Percentiles rank a stretch among this genome's conserved stretches.
phyloP scores from a whole-genome alignment of 1,284 basidiomycete genomes.

The Psilocybe mexicana region DNA sequence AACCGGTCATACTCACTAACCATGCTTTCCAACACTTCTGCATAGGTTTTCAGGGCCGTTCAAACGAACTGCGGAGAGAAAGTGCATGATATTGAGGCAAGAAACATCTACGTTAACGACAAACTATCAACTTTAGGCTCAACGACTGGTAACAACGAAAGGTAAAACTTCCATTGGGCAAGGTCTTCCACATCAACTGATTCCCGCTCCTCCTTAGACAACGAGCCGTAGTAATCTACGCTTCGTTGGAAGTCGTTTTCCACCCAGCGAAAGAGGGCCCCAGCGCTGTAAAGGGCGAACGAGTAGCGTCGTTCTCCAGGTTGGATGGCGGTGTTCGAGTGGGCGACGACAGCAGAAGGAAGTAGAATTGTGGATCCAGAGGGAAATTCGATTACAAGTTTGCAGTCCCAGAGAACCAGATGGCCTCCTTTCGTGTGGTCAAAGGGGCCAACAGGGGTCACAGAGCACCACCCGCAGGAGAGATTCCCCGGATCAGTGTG shows the following conservation, averaged over 20 bases:
- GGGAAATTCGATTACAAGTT: slow-evolving; percentile 16
- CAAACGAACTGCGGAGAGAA: no score
- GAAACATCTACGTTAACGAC: not conserved
- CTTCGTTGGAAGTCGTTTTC: slow-evolving; percentile 9
- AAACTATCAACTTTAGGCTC: not conserved
- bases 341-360: slow-evolving; percentile 17
- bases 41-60: no score
- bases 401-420: slow-evolving; percentile 19
- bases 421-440: slow-evolving; percentile 18
- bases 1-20: no score
- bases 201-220: not conserved
- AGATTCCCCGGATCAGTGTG: slow-evolving; percentile 14
- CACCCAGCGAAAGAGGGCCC: slow-evolving; percentile 18
- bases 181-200: not conserved
- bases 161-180: not conserved
- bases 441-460: slow-evolving; percentile 19
- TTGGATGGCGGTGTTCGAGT: slow-evolving; percentile 17
- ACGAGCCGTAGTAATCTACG: not conserved
- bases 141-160: not conserved
- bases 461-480: slow-evolving; percentile 12
- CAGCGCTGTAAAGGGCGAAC: slow-evolving; percentile 16
- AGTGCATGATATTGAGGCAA: no score
- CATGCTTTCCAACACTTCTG: no score
- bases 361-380: slow-evolving; percentile 17
- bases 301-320: slow-evolving; percentile 10